Evolutionary conservation across 2,329 filamentous ascomycete species (phyloP).

Genomic region (Neopestalotiopsis rosae): DNA sequence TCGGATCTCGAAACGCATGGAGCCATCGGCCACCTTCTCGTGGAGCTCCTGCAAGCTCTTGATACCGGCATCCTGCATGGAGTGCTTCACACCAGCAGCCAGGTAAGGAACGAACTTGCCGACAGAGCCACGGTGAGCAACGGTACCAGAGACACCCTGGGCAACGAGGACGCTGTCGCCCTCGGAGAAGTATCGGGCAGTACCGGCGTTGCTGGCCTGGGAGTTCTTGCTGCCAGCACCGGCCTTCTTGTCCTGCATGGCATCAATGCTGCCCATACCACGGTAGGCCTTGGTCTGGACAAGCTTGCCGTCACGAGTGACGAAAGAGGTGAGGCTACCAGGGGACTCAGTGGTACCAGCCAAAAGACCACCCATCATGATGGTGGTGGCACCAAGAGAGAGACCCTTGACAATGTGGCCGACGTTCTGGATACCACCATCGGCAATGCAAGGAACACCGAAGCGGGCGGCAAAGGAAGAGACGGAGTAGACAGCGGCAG

Average conservation of each 20-base stretch:
- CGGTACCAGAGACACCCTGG: conserved; percentile 90
- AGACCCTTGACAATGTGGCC: conserved; percentile 99
- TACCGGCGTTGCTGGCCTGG: conserved; percentile 89
- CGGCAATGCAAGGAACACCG: conserved; percentile 96
- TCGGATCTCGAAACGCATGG: conserved; percentile 89
- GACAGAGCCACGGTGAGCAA: conserved; percentile 82
- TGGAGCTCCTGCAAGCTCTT: conserved; percentile 81
- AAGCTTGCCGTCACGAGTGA: conserved; percentile 94
- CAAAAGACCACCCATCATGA: conserved; percentile 99
- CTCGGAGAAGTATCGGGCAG: conserved; percentile 97
- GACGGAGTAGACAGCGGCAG: conserved; percentile 89
- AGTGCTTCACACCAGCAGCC: conserved; percentile 94
- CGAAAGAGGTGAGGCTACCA: conserved; percentile 80
- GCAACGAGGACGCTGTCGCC: conserved; percentile 93
- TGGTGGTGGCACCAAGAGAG: conserved; percentile 88
- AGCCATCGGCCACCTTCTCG: conserved; percentile 73
- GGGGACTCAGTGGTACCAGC: conserved; percentile 98
- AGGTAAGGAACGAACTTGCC: conserved; percentile 97
- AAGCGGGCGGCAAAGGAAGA: conserved; percentile 89
- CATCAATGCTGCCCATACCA: conserved; percentile 98
- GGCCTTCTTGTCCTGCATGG: conserved; percentile 99
- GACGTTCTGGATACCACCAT: conserved; percentile 97
- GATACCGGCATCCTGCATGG: conserved; percentile 92
- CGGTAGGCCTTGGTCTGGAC: conserved; percentile 99
- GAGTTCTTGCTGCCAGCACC: conserved; percentile 74